phyloP scores from a whole-genome alignment of 2,329 filamentous ascomycete genomes.

The Colletotrichum trifolii region DNA sequence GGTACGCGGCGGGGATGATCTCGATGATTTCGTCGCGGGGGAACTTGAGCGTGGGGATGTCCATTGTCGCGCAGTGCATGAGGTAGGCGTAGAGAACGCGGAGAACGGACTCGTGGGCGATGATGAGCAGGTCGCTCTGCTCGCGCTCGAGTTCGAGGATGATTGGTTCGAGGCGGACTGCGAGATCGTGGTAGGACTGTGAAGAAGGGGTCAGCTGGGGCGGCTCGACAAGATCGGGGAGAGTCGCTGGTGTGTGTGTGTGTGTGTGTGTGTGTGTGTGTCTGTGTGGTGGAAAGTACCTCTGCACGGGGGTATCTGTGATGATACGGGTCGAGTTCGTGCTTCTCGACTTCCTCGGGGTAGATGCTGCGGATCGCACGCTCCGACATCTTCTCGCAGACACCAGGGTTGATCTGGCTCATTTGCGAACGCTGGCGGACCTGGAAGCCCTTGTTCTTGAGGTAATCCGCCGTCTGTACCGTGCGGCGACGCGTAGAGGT shows the following conservation, averaged over 20 bases:
- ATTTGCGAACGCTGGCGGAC: constrained; percentile 94
- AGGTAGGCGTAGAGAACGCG: constrained; percentile 96
- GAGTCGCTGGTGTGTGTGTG: too few relatives aligned
- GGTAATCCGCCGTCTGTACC: constrained; percentile 85
- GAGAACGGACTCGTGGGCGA: constrained; percentile 97
- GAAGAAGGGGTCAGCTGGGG: neutral
- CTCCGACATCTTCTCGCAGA: constrained; percentile 94
- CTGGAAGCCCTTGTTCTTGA: constrained; percentile 84
- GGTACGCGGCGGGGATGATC: constrained; percentile 97
- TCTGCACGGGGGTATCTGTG: constrained; percentile 96
- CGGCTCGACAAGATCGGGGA: too few relatives aligned
- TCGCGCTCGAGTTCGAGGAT: constrained; percentile 97
- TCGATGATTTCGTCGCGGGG: constrained; percentile 98
- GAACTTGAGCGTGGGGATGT: constrained; percentile 93
- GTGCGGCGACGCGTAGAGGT: constrained; percentile 92
- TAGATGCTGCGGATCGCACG: constrained; percentile 82
- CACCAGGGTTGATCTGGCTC: constrained; percentile 96
- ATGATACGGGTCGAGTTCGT: constrained; percentile 95
- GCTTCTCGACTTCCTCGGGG: constrained; percentile 91
- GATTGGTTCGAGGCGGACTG: constrained; percentile 96
- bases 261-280: too few relatives aligned
- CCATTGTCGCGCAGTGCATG: constrained; percentile 96
- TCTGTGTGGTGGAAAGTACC: constrained; percentile 56
- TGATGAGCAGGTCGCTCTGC: constrained; percentile 97
- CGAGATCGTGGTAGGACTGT: constrained; percentile 96